Evolutionary conservation across 2,329 filamentous ascomycete genomes (phyloP).

Genomic region (Calonectria naviculata): DNA sequence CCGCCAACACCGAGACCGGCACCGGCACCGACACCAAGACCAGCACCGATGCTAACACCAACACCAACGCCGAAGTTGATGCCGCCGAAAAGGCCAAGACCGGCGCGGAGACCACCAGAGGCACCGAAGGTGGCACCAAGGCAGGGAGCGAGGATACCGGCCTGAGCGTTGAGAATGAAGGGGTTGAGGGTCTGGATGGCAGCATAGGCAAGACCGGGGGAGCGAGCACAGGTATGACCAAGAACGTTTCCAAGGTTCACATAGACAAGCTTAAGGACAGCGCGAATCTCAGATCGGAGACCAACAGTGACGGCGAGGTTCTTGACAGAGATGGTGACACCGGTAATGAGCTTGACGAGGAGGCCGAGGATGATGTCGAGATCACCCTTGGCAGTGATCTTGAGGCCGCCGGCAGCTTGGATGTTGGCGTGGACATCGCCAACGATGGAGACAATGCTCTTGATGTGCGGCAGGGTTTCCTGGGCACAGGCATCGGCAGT

Average conservation of each 20-base stretch:
- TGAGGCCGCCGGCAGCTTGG: background rate
- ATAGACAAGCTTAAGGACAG: background rate
- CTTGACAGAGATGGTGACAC: background rate
- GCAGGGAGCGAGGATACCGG: background rate
- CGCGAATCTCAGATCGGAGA: background rate
- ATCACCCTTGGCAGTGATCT: background rate
- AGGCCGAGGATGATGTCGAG: background rate
- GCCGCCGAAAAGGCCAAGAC: background rate
- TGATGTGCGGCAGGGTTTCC: background rate
- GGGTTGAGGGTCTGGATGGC: background rate
- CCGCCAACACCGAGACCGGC: background rate
- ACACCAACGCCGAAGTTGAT: background rate
- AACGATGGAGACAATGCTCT: background rate
- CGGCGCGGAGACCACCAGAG: background rate
- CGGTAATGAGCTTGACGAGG: background rate
- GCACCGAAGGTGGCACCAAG: background rate
- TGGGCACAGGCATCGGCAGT: background rate
- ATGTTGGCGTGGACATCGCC: background rate
- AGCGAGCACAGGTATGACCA: background rate
- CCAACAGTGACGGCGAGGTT: background rate
- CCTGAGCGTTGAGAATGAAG: background rate
- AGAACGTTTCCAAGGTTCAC: background rate
- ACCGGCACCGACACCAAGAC: background rate
- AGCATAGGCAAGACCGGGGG: background rate
- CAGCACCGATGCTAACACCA: background rate